Evolutionary conservation across 176 grass and related monocot genomes (phyloP).

Genomic region (Hordeum marinum): DNA sequence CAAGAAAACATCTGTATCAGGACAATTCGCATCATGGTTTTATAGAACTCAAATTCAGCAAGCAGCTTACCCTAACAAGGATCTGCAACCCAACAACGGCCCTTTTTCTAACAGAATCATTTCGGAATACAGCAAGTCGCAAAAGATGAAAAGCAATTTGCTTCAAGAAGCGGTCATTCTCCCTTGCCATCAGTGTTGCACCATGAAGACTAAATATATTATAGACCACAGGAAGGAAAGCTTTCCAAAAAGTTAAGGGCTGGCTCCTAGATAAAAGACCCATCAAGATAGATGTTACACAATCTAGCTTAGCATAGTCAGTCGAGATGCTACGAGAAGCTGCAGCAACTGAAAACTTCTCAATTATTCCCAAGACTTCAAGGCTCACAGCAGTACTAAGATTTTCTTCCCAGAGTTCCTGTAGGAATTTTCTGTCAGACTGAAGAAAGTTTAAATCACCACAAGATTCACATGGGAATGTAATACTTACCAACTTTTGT

Average conservation of each 20-base stretch:
- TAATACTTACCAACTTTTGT: slow-evolving; percentile 85
- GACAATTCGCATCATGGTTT: slow-evolving; percentile 21
- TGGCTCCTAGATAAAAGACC: slow-evolving; percentile 86
- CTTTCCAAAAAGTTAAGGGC: slow-evolving; percentile 88
- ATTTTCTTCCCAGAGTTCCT: slow-evolving; percentile 99
- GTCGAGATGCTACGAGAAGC: slow-evolving; percentile 79
- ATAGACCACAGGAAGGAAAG: slow-evolving; percentile 75
- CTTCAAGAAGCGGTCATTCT: slow-evolving; percentile 99
- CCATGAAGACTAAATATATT: slow-evolving; percentile 89
- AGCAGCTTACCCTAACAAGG: slow-evolving; percentile 82
- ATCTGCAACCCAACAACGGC: slow-evolving; percentile 88
- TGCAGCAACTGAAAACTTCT: slow-evolving; percentile 86
- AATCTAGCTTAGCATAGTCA: slow-evolving; percentile 93
- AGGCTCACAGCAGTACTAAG: slow-evolving; percentile 88
- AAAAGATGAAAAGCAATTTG: slow-evolving; percentile 98
- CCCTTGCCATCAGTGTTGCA: slow-evolving; percentile 88
- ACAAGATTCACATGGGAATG: slow-evolving; percentile 15
- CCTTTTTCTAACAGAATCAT: slow-evolving; percentile 81
- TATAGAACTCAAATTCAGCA: slow-evolving; percentile 26
- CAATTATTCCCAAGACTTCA: slow-evolving; percentile 83
- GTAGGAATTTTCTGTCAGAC: slow-evolving; percentile 32
- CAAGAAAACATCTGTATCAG: slow-evolving; percentile 44
- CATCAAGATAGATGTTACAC: slow-evolving; percentile 80
- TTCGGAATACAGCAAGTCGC: slow-evolving; percentile 89
- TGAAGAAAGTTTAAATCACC: slow-evolving; percentile 13